These are phyloP conservation scores for Andrographis paniculata DNA, from an alignment of 305 asterid species.

Conservation along the genomic window DNA sequence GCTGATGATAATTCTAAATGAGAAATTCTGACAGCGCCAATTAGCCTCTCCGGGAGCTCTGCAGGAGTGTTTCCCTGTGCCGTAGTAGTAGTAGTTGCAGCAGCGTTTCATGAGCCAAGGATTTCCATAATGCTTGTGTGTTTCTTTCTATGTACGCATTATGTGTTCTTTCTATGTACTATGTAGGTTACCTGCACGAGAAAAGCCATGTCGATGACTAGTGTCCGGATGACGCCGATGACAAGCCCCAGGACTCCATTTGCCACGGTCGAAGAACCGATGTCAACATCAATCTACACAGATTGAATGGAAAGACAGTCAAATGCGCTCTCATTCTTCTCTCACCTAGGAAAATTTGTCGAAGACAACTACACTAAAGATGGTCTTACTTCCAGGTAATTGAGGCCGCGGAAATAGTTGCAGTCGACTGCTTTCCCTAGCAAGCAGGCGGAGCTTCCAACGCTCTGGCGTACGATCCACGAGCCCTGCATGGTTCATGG, in stretches of 20 bases:
- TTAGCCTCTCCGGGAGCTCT: conserved; percentile 84
- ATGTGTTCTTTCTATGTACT: no score
- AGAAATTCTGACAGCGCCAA: conserved; percentile 73
- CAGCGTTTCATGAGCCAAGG: no score
- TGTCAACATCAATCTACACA: conserved; percentile 77
- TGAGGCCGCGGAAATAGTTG: conserved; percentile 72
- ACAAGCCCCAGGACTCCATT: conserved; percentile 97
- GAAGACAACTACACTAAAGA: background rate
- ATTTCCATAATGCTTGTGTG: no score
- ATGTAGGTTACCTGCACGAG: conserved; percentile 91
- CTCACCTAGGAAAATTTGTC: conserved; percentile 1
- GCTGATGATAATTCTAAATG: conserved; percentile 85
- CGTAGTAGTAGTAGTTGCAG: background rate
- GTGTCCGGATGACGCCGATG: conserved; percentile 69
- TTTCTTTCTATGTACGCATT: no score
- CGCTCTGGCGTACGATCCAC: conserved; percentile 99
- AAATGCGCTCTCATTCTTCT: background rate
- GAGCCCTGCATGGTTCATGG: conserved; percentile 57
- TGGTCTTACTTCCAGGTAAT: conserved; percentile 70
- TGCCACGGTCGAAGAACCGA: conserved; percentile 94
- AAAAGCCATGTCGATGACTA: conserved; percentile 96
- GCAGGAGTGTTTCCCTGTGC: conserved; percentile 62
- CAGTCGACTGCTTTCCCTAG: conserved; percentile 97
- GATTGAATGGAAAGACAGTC: background rate
- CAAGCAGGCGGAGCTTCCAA: conserved; percentile 90